Base-by-base conservation (phyloP, 805 yeast species). In the Groenewaldozyma tartarivorans region DNA sequence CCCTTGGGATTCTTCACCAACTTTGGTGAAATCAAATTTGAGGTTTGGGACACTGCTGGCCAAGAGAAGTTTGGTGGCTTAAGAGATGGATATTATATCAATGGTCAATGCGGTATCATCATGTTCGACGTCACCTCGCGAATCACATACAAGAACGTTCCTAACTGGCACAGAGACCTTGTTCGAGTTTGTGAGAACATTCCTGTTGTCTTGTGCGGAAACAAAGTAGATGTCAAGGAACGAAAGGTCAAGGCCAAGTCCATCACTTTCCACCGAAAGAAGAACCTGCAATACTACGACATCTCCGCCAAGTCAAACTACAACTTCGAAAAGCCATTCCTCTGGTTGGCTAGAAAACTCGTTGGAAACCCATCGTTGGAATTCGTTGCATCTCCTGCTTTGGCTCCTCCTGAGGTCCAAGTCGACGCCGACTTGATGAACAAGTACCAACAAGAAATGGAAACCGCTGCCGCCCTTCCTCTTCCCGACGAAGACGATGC, bases 21-120 rank as follows among this genome's bases (percentile, higher is more conserved):
- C 75, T 92, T 71, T 63, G 99, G 99, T 72, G 96, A 90, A 71
- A 86, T 92, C 72, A 90, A 85, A 69, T 92, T 92, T 69, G 96
- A 92, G 66, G 96, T 92, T 60, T 92, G 99, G 99, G 99, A 92
- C 69, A 92, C 99, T 42, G 99, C 99, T 45, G 99, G 99, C 51
- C 99, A 92, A 75, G 99, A 92, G 73, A 92, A 92, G 73, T 92
- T 92, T 57, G 99, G 99, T 69, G 98, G 99, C 58, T 76, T 92
- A 63, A 88, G 99, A 77, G 99, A 92, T 63, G 99, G 99, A 64
- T 92, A 92, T 75, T 92, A 92, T 73, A 92, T 92, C 68, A 90
- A 92, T 67, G 99, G 98, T 63, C 96, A 92, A 73, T 92, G 98
- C 77, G 99, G 97, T 73, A 92, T 92, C 74, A 92, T 92, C 68